These are phyloP conservation scores for Cladophialophora psammophila DNA, from an alignment of 2,329 filamentous ascomycete species.

Conservation along the genomic window DNA sequence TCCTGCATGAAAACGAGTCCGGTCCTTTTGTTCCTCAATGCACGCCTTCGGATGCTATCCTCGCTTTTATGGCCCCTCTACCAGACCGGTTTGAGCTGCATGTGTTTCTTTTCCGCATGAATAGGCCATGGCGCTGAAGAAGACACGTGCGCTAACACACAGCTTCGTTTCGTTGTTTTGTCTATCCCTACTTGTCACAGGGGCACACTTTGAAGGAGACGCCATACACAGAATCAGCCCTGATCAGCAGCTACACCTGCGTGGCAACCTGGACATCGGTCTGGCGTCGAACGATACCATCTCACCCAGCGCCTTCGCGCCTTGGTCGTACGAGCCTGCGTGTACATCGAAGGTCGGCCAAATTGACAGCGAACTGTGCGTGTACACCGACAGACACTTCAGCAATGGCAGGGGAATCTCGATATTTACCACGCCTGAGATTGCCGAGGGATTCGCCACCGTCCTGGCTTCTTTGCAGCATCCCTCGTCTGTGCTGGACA, in stretches of 20 bases:
- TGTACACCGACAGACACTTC: conserved; percentile 26
- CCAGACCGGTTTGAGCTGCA: too few species aligned
- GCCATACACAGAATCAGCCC: background rate
- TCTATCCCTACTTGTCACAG: background rate
- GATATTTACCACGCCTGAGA: conserved; percentile 30
- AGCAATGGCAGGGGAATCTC: conserved; percentile 26
- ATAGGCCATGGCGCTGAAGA: too few species aligned
- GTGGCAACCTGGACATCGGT: background rate
- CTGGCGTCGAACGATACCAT: background rate
- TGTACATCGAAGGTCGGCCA: conserved; percentile 23
- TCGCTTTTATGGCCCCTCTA: too few species aligned
- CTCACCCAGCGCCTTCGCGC: background rate
- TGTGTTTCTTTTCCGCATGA: too few species aligned
- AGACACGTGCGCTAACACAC: too few species aligned
- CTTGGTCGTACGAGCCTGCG: conserved; percentile 28
- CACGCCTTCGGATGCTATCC: too few species aligned
- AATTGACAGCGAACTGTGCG: conserved; percentile 29
- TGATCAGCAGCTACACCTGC: background rate
- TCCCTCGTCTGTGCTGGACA: background rate
- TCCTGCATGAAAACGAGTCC: too few species aligned
- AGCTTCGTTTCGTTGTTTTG: too few species aligned
- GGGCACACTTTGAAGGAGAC: background rate
- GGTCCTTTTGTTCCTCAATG: too few species aligned
- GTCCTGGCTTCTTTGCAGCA: conserved; percentile 6
- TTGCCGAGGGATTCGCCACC: conserved; percentile 15